Conservation (phyloP, 495 filamentous ascomycete species). For the Diplogelasinospora grovesii region DNA sequence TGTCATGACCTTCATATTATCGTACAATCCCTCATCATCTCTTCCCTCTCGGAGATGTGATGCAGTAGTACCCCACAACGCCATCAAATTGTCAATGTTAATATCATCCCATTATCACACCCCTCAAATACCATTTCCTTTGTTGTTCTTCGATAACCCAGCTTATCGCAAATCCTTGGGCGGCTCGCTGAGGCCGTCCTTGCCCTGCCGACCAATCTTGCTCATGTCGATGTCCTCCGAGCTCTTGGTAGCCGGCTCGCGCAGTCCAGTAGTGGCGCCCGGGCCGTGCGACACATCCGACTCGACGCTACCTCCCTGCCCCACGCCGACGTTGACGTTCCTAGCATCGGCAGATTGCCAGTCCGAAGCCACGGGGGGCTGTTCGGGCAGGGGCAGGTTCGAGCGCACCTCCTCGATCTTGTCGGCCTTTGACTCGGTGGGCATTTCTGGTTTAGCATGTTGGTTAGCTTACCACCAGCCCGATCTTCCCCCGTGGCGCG, state of each 20-base stretch:
- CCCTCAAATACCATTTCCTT: too few relatives aligned
- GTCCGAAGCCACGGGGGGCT: conserved; percentile 64
- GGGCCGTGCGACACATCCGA: conserved; percentile 48
- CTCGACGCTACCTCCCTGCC: conserved; percentile 42
- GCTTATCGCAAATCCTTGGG: too few relatives aligned
- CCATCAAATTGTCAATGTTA: too few relatives aligned
- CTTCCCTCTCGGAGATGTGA: too few relatives aligned
- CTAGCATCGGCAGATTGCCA: conserved; percentile 65
- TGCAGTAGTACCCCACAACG: too few relatives aligned
- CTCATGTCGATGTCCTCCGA: conserved; percentile 40
- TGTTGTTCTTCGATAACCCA: too few relatives aligned
- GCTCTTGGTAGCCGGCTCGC: conserved; percentile 55
- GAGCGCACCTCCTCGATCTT: conserved; percentile 58
- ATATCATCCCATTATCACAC: too few relatives aligned
- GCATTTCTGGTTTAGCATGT: conserved; percentile 20
- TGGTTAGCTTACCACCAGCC: too few relatives aligned
- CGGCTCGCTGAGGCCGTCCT: conserved; percentile 1
- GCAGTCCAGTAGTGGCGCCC: conserved; percentile 45
- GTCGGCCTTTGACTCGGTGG: conserved; percentile 49
- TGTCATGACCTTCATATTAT: too few relatives aligned
- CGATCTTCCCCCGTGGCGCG: too few relatives aligned
- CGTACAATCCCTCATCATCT: too few relatives aligned
- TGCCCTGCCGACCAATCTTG: conserved; percentile 46
- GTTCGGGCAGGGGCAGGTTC: conserved; percentile 72
- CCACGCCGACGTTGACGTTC: conserved; percentile 62